Evolutionary conservation across 306 rosid species (phyloP).

Genomic region (Lathyrus aphaca): DNA sequence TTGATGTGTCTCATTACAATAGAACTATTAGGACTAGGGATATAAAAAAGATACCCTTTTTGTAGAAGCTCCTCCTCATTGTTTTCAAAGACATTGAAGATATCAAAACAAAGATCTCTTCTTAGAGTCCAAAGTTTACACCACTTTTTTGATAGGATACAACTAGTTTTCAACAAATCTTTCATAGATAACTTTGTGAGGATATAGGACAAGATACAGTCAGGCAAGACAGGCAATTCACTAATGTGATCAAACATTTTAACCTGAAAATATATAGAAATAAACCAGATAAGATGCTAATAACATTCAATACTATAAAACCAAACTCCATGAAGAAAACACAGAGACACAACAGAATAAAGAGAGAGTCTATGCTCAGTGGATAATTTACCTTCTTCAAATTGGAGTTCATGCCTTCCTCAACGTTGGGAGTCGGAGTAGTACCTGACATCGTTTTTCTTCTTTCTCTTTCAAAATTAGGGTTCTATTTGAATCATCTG

Average conservation of each 20-base stretch:
- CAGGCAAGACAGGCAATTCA: slow-evolving; percentile 15
- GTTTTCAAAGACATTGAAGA: background rate
- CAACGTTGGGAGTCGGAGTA: background rate
- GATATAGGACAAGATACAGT: background rate
- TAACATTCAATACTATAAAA: too few species aligned
- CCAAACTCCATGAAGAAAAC: too few species aligned
- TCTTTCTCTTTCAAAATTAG: background rate
- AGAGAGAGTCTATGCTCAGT: too few species aligned
- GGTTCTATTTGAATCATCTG: background rate
- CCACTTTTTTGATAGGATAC: slow-evolving; percentile 11
- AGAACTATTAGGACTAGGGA: background rate
- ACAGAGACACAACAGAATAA: too few species aligned
- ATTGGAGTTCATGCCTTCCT: background rate
- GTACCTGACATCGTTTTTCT: background rate
- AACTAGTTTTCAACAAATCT: background rate
- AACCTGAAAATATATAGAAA: background rate
- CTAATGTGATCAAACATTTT: background rate
- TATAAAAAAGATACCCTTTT: background rate
- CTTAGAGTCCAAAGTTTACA: background rate
- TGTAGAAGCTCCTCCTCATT: background rate
- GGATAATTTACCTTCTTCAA: background rate
- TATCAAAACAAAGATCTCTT: slow-evolving; percentile 17
- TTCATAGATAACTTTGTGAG: background rate
- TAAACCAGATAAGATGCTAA: too few species aligned
- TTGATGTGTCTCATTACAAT: background rate